Conservation (phyloP, 495 filamentous ascomycete species). For the Xylaria nigripes region DNA sequence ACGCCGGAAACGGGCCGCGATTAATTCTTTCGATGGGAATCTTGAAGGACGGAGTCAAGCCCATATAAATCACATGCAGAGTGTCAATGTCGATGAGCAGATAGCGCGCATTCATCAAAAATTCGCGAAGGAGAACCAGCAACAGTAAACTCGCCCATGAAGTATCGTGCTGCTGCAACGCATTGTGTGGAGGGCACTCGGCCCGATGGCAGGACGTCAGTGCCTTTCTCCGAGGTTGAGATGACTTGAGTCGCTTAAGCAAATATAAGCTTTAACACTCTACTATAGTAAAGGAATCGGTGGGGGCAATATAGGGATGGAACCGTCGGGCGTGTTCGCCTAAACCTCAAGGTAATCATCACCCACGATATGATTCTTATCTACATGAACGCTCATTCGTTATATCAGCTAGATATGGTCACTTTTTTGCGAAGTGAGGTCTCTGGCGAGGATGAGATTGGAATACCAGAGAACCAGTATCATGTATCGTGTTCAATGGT, state of each 20-base stretch:
- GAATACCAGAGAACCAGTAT: neutral
- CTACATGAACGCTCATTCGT: slow-evolving; percentile 9
- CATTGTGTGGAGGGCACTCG: neutral
- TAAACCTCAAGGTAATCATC: slow-evolving; percentile 9
- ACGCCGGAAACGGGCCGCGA: slow-evolving; percentile 63
- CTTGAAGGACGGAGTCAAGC: slow-evolving; percentile 49
- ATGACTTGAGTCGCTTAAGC: neutral
- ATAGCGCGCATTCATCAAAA: slow-evolving; percentile 61
- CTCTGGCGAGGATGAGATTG: neutral
- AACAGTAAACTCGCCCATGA: slow-evolving; percentile 1
- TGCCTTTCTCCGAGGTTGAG: neutral
- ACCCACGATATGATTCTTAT: slow-evolving; percentile 8
- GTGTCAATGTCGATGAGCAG: slow-evolving; percentile 63
- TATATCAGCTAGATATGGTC: slow-evolving; percentile 5
- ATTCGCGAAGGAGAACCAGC: slow-evolving; percentile 42
- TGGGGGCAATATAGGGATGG: neutral
- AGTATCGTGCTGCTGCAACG: too few relatives aligned
- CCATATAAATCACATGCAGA: slow-evolving; percentile 49
- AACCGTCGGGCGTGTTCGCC: neutral
- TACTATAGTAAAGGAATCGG: neutral
- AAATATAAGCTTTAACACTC: neutral
- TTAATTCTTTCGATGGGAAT: slow-evolving; percentile 56
- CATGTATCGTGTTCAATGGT: neutral
- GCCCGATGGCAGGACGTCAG: neutral
- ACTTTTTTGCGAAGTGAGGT: neutral